phyloP scores from a whole-genome alignment of 2,329 filamentous ascomycete genomes.

The Pseudogymnoascus sp. region DNA sequence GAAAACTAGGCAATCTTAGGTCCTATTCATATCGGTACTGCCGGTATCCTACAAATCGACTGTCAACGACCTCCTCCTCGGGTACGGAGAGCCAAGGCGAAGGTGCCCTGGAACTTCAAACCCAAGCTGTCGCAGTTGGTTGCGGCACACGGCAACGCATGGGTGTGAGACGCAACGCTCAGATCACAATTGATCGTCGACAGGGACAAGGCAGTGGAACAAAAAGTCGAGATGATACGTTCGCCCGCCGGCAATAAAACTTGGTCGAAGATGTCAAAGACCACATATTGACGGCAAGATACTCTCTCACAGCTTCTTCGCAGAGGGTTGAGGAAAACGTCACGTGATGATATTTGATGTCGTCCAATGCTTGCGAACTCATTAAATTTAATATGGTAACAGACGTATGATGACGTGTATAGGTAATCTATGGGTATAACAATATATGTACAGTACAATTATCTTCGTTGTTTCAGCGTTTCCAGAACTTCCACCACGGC shows the following conservation, averaged over 20 bases:
- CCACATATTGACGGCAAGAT: not conserved
- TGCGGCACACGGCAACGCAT: not conserved
- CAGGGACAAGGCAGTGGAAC: constrained; percentile 1
- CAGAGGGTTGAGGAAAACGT: not conserved
- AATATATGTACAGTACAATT: constrained; percentile 6
- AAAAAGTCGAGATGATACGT: constrained; percentile 4
- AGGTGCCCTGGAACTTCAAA: not conserved
- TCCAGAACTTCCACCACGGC: constrained; percentile 56
- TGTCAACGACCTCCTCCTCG: not conserved
- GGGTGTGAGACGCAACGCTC: constrained; percentile 2
- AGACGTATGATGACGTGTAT: not conserved
- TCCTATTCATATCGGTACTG: not conserved
- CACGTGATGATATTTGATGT: not conserved
- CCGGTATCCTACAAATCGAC: not conserved
- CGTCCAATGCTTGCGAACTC: not conserved
- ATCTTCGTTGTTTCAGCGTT: constrained; percentile 28
- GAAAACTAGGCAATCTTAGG: not conserved
- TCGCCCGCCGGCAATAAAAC: not conserved
- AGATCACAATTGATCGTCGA: not conserved
- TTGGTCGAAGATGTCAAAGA: not conserved
- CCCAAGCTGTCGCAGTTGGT: not conserved
- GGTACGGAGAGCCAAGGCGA: not conserved
- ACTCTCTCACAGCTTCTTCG: not conserved
- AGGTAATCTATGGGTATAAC: constrained; percentile 4
- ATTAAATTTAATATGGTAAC: not conserved